Conservation (phyloP, 768 basidiomycete genomes). For the Amanita muscaria region DNA sequence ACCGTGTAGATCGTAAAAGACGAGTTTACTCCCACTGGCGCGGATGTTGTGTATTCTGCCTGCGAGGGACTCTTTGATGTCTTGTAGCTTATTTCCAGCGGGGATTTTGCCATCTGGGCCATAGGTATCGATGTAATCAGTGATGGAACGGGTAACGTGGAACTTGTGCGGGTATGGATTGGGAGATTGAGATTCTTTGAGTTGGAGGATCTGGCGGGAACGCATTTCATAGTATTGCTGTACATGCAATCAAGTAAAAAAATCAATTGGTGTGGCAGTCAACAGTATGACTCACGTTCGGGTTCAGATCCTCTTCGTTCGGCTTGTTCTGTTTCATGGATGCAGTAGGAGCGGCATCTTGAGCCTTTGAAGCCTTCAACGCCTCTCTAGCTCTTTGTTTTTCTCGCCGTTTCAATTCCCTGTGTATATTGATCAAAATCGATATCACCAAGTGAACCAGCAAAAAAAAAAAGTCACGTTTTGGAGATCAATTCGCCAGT, state of each 20-base stretch:
- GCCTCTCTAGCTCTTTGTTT: conserved; percentile 84
- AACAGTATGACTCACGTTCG: conserved; percentile 59
- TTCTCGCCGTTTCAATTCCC: conserved; percentile 90
- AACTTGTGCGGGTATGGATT: conserved; percentile 99
- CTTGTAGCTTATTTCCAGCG: conserved; percentile 57
- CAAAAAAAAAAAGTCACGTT: conserved; percentile 46
- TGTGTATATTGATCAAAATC: conserved; percentile 29
- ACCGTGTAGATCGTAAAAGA: conserved; percentile 90
- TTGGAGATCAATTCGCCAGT: conserved; percentile 98
- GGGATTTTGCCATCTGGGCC: conserved; percentile 63
- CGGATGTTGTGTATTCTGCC: conserved; percentile 92
- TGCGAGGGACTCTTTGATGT: conserved; percentile 56
- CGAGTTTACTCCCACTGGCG: conserved; percentile 69
- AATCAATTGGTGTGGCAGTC: neutral
- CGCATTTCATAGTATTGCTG: conserved; percentile 98
- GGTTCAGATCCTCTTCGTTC: conserved; percentile 80
- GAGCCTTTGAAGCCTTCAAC: conserved; percentile 52
- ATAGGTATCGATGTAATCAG: conserved; percentile 65
- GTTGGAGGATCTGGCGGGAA: conserved; percentile 76
- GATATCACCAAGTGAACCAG: neutral
- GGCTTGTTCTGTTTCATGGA: conserved; percentile 33
- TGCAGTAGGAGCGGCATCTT: conserved; percentile 11
- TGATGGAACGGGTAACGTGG: conserved; percentile 71
- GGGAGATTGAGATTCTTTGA: conserved; percentile 77
- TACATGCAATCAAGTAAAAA: neutral